Evolutionary conservation across 2,329 filamentous ascomycete species (phyloP).

Genomic region (Penicillium sp.): DNA sequence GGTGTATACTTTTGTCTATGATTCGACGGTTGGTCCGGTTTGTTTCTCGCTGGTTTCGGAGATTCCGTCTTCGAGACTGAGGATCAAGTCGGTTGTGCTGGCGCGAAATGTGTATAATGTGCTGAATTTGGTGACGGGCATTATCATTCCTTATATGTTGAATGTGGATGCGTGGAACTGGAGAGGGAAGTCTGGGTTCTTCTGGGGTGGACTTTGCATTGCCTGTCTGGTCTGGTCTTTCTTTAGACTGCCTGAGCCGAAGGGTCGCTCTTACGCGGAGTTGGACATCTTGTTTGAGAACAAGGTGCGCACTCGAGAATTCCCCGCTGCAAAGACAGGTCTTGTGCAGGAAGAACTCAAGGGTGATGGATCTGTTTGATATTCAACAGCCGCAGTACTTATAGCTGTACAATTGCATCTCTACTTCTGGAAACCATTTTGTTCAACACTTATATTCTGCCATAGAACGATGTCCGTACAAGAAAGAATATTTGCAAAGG

Average conservation of each 20-base stretch:
- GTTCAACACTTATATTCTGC: conserved; percentile 4
- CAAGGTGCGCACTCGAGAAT: conserved; percentile 66
- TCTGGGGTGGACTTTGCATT: conserved; percentile 76
- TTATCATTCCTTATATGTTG: conserved; percentile 84
- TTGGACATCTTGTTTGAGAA: conserved; percentile 78
- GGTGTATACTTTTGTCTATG: conserved; percentile 57
- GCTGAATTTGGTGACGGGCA: conserved; percentile 55
- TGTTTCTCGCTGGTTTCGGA: conserved; percentile 57
- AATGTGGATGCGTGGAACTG: conserved; percentile 82
- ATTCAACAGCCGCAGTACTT: not conserved
- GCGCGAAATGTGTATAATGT: conserved; percentile 47
- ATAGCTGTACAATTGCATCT: too few relatives aligned
- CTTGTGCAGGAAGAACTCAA: conserved; percentile 8
- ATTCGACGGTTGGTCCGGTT: conserved; percentile 56
- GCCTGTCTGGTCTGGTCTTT: conserved; percentile 74
- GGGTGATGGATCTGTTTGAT: not conserved
- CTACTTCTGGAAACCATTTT: not conserved
- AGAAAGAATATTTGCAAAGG: conserved; percentile 10
- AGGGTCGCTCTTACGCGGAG: conserved; percentile 76
- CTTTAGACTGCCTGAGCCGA: conserved; percentile 74
- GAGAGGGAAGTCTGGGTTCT: conserved; percentile 79
- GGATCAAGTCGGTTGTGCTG: conserved; percentile 57
- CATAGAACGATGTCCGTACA: conserved; percentile 2
- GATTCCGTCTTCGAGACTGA: conserved; percentile 56
- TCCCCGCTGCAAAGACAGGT: conserved; percentile 54